Conservation (phyloP, 139 green algal genomes). For the Axilococcus clingmanii region DNA sequence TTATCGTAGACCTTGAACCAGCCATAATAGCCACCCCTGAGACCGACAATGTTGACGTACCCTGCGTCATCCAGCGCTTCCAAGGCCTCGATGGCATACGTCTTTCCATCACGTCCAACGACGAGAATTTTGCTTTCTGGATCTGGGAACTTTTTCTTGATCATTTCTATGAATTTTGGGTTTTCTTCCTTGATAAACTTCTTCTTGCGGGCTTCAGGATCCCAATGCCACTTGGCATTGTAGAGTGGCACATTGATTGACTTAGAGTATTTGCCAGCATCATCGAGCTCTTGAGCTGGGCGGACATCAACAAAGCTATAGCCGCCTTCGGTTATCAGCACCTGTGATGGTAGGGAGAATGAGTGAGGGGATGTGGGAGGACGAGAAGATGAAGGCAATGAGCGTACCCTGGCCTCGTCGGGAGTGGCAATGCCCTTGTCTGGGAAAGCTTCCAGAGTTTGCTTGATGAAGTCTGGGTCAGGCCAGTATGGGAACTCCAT, state of each 20-base stretch:
- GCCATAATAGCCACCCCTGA: slow-evolving; percentile 66
- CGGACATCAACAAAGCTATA: slow-evolving; percentile 76
- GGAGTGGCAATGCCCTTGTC: slow-evolving; percentile 55
- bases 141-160: slow-evolving; percentile 64
- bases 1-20: slow-evolving; percentile 56
- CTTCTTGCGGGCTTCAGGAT: slow-evolving; percentile 36
- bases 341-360: slow-evolving; percentile 12
- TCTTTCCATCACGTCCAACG: slow-evolving; percentile 58
- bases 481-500: slow-evolving; percentile 42
- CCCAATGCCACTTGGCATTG: slow-evolving; percentile 17
- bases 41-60: slow-evolving; percentile 60
- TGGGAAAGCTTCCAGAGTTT: slow-evolving; percentile 45
- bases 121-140: slow-evolving; percentile 63
- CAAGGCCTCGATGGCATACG: slow-evolving; percentile 73
- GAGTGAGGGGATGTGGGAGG: background rate
- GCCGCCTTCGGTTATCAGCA: slow-evolving; percentile 43
- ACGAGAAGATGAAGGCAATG: background rate
- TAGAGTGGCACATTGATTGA: slow-evolving; percentile 55
- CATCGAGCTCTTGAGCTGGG: slow-evolving; percentile 49
- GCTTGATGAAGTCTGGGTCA: slow-evolving; percentile 44
- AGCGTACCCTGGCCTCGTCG: slow-evolving; percentile 53
- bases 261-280: slow-evolving; percentile 53
- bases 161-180: slow-evolving; percentile 42
- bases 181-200: slow-evolving; percentile 37
- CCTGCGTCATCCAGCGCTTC: slow-evolving; percentile 67